Evolutionary conservation across 139 green algal species (phyloP).

Genomic region (Astrephomene gubernaculifera): DNA sequence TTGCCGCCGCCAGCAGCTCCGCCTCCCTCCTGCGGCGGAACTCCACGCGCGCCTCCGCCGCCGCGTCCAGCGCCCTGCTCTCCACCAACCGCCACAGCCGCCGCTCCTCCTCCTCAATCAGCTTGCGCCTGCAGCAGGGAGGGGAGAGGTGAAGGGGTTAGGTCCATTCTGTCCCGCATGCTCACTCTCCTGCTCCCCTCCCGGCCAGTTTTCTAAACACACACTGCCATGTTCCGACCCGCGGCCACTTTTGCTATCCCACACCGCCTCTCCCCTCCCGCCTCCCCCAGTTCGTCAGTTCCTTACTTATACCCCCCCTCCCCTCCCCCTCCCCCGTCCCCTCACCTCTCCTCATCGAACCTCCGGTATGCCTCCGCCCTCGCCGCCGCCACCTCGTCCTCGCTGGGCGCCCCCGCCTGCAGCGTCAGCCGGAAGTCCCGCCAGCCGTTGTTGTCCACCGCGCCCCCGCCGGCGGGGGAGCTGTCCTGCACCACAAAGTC

Average conservation of each 20-base stretch:
- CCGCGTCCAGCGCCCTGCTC: conserved; percentile 56
- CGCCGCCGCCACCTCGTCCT: conserved; percentile 73
- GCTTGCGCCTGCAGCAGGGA: conserved; percentile 1
- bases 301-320: not conserved
- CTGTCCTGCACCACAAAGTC: conserved; percentile 87
- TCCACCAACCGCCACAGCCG: conserved; percentile 63
- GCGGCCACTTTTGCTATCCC: not conserved
- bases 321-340: not conserved
- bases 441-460: conserved; percentile 82
- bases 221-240: not conserved
- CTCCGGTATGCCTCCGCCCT: conserved; percentile 46
- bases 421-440: conserved; percentile 79
- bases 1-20: conserved; percentile 56
- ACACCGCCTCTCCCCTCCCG: not conserved
- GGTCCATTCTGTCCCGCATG: too few relatives aligned
- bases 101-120: conserved; percentile 67
- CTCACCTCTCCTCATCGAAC: conserved; percentile 33
- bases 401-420: conserved; percentile 63
- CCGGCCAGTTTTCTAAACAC: too few relatives aligned
- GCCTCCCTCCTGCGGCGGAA: conserved; percentile 45
- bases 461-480: conserved; percentile 45
- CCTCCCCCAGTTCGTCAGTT: too few relatives aligned
- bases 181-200: too few relatives aligned
- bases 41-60: conserved; percentile 52
- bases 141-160: too few relatives aligned